phyloP scores from a whole-genome alignment of 129 eudicot species.

The Tagetes erecta region DNA sequence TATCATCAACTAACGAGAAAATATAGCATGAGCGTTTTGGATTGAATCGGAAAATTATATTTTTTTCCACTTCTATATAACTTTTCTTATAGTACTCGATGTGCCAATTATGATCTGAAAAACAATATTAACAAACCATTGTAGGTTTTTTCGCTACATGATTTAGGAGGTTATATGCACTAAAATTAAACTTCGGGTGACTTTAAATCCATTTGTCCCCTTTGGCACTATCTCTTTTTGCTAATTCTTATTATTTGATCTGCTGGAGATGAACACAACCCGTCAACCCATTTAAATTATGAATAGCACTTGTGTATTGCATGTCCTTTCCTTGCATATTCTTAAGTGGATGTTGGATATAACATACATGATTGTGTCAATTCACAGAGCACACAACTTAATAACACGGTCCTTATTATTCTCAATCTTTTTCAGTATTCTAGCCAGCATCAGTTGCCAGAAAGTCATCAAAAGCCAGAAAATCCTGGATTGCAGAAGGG shows the following conservation, averaged over 20 bases:
- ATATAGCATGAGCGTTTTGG: background rate
- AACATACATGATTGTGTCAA: background rate
- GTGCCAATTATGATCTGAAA: background rate
- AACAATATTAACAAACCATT: background rate
- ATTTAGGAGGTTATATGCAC: background rate
- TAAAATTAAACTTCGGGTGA: conserved; percentile 2
- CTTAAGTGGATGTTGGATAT: background rate
- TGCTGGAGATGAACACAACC: background rate
- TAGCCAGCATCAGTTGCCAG: conserved; percentile 33
- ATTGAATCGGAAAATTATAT: background rate
- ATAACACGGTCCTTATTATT: background rate
- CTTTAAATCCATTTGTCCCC: background rate
- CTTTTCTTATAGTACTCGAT: background rate
- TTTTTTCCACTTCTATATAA: background rate
- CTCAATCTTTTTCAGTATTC: conserved; percentile 43
- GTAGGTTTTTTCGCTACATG: background rate
- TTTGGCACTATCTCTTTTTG: background rate
- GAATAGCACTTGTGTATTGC: background rate
- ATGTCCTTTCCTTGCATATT: background rate
- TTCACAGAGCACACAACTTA: background rate
- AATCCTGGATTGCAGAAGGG: conserved; percentile 64
- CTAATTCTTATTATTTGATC: background rate
- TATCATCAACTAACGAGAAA: too few species aligned
- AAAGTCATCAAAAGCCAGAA: conserved; percentile 54
- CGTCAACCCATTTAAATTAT: background rate